Conservation (phyloP, 2,329 filamentous ascomycete species). For the Fusarium coffeatum region DNA sequence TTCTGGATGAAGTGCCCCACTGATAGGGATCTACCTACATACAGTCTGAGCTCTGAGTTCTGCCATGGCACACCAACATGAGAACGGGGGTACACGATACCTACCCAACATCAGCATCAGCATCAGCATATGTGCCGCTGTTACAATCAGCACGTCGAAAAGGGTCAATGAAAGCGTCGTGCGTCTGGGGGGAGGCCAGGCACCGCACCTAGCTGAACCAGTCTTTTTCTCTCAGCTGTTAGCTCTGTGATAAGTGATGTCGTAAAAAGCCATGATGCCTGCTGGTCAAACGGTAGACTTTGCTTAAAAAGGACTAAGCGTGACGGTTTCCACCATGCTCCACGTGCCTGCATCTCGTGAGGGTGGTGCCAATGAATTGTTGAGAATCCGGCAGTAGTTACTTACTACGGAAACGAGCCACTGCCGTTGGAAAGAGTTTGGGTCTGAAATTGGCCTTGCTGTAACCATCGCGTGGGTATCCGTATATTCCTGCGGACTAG, state of each 20-base stretch:
- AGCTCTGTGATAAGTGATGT: conserved; percentile 13
- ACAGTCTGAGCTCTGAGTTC: conserved; percentile 19
- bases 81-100: neutral
- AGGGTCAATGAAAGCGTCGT: neutral
- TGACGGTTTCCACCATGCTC: conserved; percentile 41
- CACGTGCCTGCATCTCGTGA: conserved; percentile 38
- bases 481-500: conserved; percentile 22
- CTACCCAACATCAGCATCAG: neutral
- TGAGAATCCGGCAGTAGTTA: conserved; percentile 7
- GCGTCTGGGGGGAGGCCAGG: conserved; percentile 9
- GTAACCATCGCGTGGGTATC: conserved; percentile 10
- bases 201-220: conserved; percentile 31
- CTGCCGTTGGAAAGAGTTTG: conserved; percentile 19
- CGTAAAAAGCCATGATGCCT: conserved; percentile 6
- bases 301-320: conserved; percentile 38
- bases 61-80: conserved; percentile 1
- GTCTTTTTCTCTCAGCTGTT: conserved; percentile 20
- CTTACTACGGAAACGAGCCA: conserved; percentile 15
- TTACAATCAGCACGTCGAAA: conserved; percentile 1
- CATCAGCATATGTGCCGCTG: conserved; percentile 7
- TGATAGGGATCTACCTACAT: conserved; percentile 2
- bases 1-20: conserved; percentile 33
- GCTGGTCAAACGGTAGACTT: conserved; percentile 36
- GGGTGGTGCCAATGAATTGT: conserved; percentile 31
- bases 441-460: conserved; percentile 1